These are phyloP conservation scores for Scheffersomyces cryptocercus DNA, from an alignment of 1,139 yeast genomes.

Conservation along the genomic window DNA sequence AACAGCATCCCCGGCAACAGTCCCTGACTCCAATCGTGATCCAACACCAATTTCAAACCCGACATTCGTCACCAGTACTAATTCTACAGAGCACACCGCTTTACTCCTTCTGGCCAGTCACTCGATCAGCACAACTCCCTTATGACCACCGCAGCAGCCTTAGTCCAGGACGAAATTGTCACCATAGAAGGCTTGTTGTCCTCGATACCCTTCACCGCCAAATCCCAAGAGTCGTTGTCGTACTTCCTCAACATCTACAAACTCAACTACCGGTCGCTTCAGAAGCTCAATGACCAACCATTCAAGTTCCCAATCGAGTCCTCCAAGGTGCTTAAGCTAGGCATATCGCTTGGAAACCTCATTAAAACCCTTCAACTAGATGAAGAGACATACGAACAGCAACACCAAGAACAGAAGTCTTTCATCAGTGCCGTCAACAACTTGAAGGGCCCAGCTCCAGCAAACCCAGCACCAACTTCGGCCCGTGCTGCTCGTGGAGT, in stretches of 20 bases:
- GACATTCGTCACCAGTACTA: too few species aligned
- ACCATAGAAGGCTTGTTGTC: slow-evolving; percentile 29
- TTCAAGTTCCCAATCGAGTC: slow-evolving; percentile 38
- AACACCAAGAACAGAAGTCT: slow-evolving; percentile 23
- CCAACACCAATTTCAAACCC: too few species aligned
- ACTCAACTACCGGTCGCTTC: slow-evolving; percentile 29
- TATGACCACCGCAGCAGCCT: background rate
- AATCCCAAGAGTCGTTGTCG: slow-evolving; percentile 8
- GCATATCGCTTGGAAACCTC: slow-evolving; percentile 46
- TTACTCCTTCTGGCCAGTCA: too few species aligned
- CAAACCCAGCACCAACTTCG: background rate
- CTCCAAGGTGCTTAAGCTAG: slow-evolving; percentile 41
- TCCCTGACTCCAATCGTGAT: too few species aligned
- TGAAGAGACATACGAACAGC: slow-evolving; percentile 30
- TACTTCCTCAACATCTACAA: slow-evolving; percentile 36
- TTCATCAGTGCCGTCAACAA: slow-evolving; percentile 13
- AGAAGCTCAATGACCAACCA: slow-evolving; percentile 20
- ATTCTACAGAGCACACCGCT: too few species aligned
- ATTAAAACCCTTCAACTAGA: slow-evolving; percentile 39
- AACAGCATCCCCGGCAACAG: too few species aligned
- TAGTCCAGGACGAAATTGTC: slow-evolving; percentile 28
- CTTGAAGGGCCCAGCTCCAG: slow-evolving; percentile 6
- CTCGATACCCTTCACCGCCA: slow-evolving; percentile 36
- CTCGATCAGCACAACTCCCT: too few species aligned
- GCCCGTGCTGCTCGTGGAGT: background rate